Base-by-base conservation (phyloP, 2,329 filamentous ascomycete genomes). In the Aspergillus fumigatus region DNA sequence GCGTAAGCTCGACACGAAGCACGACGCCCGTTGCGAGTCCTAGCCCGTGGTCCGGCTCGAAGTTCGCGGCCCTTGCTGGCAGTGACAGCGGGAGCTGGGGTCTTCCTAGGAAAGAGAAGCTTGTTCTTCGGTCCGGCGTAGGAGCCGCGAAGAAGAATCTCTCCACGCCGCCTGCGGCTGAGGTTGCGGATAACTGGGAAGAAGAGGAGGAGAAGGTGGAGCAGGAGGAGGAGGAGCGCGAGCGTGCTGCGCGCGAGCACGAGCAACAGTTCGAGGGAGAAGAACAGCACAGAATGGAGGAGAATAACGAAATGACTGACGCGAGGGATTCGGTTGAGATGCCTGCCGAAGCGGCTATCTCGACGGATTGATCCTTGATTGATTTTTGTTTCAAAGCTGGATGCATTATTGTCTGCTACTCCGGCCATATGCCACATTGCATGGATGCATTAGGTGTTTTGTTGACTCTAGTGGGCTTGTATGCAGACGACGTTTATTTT, bases 161-260 rank as follows among this genome's bases (percentile, higher is more conserved):
- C 47, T 54, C 64, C 3, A 55, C 63, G 52, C 60, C 70, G 6
- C 25, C 54, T 43, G 63, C 11, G 43, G 26, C 61, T 14, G 65
- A 73, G 25, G 73, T 79, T 25, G 75, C 70, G 10, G 78, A 80
- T 61, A 74, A 73, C 59, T 80, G 77, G 76, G 77, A 79, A 54
- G 73, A 77, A 38, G 76, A 76, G 50, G 70, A 77, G 47, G 73
- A 77, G 54, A 73, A 71, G 48, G 74, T 79, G 43, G 76, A 79
- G 40, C 59, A 69, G 55, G 65, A 67, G 19, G 65, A 67, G 19
- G 70, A 68, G 47, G 70, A 68, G 47, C 59, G 56, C 48, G 63
- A 63, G 21, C 59, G 58, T 27, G 63, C 61, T 27, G 63, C 61
- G 26, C 55, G 62, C 45, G 60, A 63, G 10, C 52, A 57, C 49